Conservation (phyloP, 2,329 filamentous ascomycete genomes). For the Trichoderma gracile region DNA sequence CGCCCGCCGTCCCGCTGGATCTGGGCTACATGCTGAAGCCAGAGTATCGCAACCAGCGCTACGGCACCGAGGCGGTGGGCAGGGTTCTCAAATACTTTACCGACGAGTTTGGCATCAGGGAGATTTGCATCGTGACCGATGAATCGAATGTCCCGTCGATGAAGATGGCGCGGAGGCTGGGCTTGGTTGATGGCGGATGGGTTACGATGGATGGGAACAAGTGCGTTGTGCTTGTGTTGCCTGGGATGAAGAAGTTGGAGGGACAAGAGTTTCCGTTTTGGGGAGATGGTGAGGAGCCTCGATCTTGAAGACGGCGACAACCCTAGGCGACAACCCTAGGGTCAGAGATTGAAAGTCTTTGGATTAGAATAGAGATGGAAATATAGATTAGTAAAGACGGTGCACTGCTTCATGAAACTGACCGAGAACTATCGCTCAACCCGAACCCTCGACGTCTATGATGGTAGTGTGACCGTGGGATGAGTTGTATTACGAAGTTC, state of each 20-base stretch:
- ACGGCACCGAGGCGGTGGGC: background rate
- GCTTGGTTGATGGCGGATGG: background rate
- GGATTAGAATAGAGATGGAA: too few relatives aligned
- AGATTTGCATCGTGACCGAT: background rate
- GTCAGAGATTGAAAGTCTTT: background rate
- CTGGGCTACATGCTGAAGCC: background rate
- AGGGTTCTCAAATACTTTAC: background rate
- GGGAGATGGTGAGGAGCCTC: background rate
- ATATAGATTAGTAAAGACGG: too few relatives aligned
- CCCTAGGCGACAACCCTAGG: background rate
- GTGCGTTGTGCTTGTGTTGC: background rate
- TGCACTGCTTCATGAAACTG: too few relatives aligned
- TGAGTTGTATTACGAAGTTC: background rate
- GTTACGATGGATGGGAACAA: background rate
- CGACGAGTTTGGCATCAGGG: conserved; percentile 3
- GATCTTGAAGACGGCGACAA: background rate
- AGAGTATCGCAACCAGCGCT: background rate
- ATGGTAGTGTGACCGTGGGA: too few relatives aligned
- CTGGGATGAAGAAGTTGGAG: conserved; percentile 5
- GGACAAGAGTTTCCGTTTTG: background rate
- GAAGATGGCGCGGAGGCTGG: background rate
- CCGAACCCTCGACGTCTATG: too few relatives aligned
- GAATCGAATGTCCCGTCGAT: background rate
- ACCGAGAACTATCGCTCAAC: too few relatives aligned
- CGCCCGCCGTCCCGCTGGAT: background rate